Conservation (phyloP, 2,329 filamentous ascomycete species). For the Penicillium fuscoglaucum region DNA sequence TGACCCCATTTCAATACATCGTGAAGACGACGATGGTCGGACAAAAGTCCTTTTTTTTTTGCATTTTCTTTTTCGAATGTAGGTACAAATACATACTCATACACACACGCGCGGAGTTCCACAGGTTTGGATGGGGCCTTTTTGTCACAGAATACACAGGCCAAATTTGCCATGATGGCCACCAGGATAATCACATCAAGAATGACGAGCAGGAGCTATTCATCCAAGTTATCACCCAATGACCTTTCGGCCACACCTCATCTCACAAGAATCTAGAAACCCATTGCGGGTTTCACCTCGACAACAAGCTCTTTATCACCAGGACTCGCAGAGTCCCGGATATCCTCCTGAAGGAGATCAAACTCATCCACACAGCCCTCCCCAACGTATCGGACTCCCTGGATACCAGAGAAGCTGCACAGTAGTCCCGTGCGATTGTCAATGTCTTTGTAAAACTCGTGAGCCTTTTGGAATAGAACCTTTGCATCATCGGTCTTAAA, state of each 20-base stretch:
- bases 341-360: conserved; percentile 20
- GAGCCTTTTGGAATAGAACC: conserved; percentile 24
- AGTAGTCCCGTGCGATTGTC: conserved; percentile 14
- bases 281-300: background rate
- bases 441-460: conserved; percentile 18
- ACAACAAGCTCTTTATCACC: background rate
- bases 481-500: conserved; percentile 18
- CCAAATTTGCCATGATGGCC: background rate
- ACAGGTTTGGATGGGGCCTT: background rate
- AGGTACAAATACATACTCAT: background rate
- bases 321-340: background rate
- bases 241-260: background rate
- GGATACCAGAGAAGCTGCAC: conserved; percentile 7
- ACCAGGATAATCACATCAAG: background rate
- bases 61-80: background rate
- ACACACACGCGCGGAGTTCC: background rate
- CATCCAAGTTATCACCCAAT: background rate
- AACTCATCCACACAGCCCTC: conserved; percentile 26
- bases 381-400: conserved; percentile 20
- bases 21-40: background rate
- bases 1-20: background rate
- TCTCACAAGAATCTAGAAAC: background rate
- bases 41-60: background rate
- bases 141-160: background rate
- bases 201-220: too few species aligned